phyloP scores from a whole-genome alignment of 2,329 filamentous ascomycete genomes.

The Fusarium pseudoanthophilum region DNA sequence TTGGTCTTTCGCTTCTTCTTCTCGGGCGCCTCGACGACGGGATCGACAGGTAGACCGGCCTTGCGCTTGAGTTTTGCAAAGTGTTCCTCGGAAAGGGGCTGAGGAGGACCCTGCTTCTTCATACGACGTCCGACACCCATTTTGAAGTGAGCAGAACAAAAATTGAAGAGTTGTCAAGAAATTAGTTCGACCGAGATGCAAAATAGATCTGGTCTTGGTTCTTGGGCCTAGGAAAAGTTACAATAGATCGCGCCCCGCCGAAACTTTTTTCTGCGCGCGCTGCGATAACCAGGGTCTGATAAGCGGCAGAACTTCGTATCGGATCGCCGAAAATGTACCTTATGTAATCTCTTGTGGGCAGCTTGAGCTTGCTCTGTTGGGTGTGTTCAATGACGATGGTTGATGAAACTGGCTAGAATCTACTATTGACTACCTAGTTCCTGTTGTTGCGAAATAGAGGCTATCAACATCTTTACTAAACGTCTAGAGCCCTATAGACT shows the following conservation, averaged over 20 bases:
- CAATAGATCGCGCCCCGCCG: constrained; percentile 48
- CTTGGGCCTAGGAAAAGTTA: constrained; percentile 38
- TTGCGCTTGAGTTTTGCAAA: constrained; percentile 88
- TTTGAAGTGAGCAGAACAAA: constrained; percentile 46
- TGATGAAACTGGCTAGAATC: neutral
- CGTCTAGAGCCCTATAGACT: neutral
- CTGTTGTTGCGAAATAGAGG: neutral
- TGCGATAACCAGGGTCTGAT: constrained; percentile 45
- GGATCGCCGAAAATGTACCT: neutral
- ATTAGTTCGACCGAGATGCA: constrained; percentile 30
- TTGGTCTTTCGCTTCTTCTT: constrained; percentile 65
- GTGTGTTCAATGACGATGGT: constrained; percentile 36
- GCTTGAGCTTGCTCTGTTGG: constrained; percentile 23
- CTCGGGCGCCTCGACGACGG: constrained; percentile 67
- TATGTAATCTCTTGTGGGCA: constrained; percentile 40
- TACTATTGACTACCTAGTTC: neutral
- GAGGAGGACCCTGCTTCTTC: constrained; percentile 92
- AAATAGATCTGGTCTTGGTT: constrained; percentile 32
- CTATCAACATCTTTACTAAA: neutral
- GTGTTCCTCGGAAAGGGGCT: constrained; percentile 82
- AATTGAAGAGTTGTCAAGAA: constrained; percentile 12
- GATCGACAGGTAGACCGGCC: constrained; percentile 73
- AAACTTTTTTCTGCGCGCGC: constrained; percentile 52
- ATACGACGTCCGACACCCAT: constrained; percentile 94
- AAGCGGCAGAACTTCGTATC: constrained; percentile 51